A percentile compares a stretch with the other conserved stretches of the same genome.
These are phyloP conservation scores for Blastobotrys ciferrii DNA, from an alignment of 1,139 yeast genomes.

Conservation along the genomic window DNA sequence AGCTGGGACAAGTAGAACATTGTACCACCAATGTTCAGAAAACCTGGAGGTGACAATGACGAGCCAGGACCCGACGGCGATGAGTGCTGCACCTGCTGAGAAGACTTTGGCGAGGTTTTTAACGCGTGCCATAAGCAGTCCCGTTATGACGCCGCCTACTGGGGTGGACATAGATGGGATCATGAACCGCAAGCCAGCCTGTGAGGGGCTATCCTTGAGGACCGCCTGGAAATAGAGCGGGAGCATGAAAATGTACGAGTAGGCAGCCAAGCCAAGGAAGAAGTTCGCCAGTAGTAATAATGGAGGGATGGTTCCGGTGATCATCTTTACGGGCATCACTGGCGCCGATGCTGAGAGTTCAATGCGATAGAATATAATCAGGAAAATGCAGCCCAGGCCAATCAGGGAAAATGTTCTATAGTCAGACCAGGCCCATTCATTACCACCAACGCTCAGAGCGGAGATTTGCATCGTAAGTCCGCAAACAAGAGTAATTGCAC, in stretches of 20 bases:
- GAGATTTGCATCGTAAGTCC: slow-evolving; percentile 14
- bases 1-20: slow-evolving; percentile 27
- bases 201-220: slow-evolving; percentile 16
- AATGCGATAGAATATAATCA: slow-evolving; percentile 13
- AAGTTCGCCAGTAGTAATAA: slow-evolving; percentile 11
- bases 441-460: slow-evolving; percentile 19
- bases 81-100: slow-evolving; percentile 55
- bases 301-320: slow-evolving; percentile 13
- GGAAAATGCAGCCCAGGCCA: slow-evolving; percentile 4
- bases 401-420: slow-evolving; percentile 11
- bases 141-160: slow-evolving; percentile 59
- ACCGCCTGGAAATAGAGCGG: slow-evolving; percentile 20
- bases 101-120: slow-evolving; percentile 15
- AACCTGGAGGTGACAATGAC: slow-evolving; percentile 46
- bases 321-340: slow-evolving; percentile 15
- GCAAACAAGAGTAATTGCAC: slow-evolving; percentile 14
- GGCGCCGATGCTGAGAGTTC: slow-evolving; percentile 13
- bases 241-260: slow-evolving; percentile 15
- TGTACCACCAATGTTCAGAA: slow-evolving; percentile 46
- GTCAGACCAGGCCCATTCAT: slow-evolving; percentile 16
- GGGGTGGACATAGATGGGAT: slow-evolving; percentile 19
- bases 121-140: slow-evolving; percentile 59
- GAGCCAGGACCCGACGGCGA: slow-evolving; percentile 58
- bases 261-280: slow-evolving; percentile 17
- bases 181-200: slow-evolving; percentile 18